Conservation (phyloP, 257 asterid genomes). For the Capsicum rhomboideum region DNA sequence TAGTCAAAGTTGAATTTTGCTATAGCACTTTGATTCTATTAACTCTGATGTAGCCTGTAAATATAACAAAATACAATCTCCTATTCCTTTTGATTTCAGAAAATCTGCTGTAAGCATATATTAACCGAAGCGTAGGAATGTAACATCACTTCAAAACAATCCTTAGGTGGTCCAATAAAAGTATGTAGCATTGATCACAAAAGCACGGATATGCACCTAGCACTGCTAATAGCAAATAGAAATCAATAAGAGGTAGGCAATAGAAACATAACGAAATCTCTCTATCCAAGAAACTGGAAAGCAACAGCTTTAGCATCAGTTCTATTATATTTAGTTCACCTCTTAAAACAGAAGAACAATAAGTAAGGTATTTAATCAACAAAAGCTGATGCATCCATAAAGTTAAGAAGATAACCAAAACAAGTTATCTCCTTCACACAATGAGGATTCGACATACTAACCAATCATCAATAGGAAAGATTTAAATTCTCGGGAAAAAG, state of each 20-base stretch:
- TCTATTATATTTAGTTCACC: not conserved
- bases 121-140: not conserved
- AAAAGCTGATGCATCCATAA: not conserved
- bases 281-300: not conserved
- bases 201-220: not conserved
- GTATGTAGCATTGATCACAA: not conserved
- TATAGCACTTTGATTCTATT: too few relatives aligned
- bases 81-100: not conserved
- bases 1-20: too few relatives aligned
- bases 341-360: not conserved
- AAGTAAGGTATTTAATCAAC: not conserved
- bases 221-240: not conserved
- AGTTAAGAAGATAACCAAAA: not conserved
- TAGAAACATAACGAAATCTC: not conserved
- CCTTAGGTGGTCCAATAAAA: not conserved
- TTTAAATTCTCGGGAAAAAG: not conserved
- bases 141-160: not conserved
- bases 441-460: not conserved
- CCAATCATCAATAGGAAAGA: not conserved
- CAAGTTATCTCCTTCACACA: not conserved
- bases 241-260: not conserved
- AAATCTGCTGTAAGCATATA: not conserved
- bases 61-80: not conserved
- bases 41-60: too few relatives aligned
- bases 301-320: not conserved